Evolutionary conservation across 2,329 filamentous ascomycete species (phyloP).

Genomic region (Penicillium janthinellum): DNA sequence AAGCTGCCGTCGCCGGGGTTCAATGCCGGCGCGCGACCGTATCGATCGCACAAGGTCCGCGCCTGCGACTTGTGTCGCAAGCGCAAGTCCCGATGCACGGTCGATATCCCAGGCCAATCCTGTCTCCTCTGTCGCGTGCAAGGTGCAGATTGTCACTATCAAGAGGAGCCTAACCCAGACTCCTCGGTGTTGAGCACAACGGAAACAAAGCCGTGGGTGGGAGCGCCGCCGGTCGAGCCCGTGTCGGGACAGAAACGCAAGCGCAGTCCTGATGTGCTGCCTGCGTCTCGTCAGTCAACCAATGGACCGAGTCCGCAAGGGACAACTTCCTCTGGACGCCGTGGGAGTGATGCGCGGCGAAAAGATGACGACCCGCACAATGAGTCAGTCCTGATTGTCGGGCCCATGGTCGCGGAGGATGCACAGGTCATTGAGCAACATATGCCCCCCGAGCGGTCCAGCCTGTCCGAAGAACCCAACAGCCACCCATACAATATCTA

Average conservation of each 20-base stretch:
- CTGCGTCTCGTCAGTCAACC: constrained; percentile 25
- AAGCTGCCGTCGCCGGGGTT: constrained; percentile 41
- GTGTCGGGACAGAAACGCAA: constrained; percentile 41
- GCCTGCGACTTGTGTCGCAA: constrained; percentile 63
- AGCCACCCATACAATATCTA: constrained; percentile 55
- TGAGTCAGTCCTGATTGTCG: constrained; percentile 58
- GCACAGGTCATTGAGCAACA: constrained; percentile 64
- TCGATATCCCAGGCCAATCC: constrained; percentile 54
- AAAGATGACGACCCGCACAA: constrained; percentile 43
- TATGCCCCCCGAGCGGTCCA: constrained; percentile 49
- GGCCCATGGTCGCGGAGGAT: constrained; percentile 61
- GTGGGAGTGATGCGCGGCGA: constrained; percentile 35
- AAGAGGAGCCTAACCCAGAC: constrained; percentile 41
- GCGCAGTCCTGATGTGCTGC: constrained; percentile 34
- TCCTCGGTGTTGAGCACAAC: constrained; percentile 27
- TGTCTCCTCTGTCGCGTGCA: constrained; percentile 63
- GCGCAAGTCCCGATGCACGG: constrained; percentile 64
- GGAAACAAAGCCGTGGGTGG: constrained; percentile 33
- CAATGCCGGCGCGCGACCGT: constrained; percentile 54
- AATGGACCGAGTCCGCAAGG: constrained; percentile 29
- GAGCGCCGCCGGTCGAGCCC: constrained; percentile 28
- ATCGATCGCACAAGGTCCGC: constrained; percentile 63
- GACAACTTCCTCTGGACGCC: constrained; percentile 29
- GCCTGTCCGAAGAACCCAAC: constrained; percentile 40
- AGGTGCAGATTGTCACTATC: constrained; percentile 59